Percentiles rank a stretch among this genome's conserved stretches.
Conservation (phyloP, 306 rosid genomes). For the Vigna reflexopilosa region DNA sequence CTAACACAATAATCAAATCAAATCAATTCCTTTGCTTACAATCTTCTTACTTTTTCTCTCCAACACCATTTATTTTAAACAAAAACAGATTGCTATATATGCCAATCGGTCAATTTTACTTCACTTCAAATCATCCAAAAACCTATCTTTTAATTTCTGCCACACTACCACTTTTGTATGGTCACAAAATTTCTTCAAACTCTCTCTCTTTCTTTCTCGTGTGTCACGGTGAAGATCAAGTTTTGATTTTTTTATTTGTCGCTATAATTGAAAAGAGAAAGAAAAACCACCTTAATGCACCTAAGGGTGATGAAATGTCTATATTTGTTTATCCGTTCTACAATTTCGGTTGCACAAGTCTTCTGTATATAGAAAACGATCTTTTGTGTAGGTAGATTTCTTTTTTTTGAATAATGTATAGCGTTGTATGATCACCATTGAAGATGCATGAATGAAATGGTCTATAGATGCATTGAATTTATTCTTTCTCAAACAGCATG, state of each 20-base stretch:
- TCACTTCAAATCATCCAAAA: constrained; percentile 23
- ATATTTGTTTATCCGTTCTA: constrained; percentile 21
- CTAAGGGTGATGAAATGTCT: constrained; percentile 32
- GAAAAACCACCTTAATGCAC: not conserved
- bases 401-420: constrained; percentile 25
- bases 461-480: constrained; percentile 36
- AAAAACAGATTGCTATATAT: not conserved
- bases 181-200: constrained; percentile 28
- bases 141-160: constrained; percentile 34
- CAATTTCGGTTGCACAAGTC: constrained; percentile 14
- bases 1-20: not conserved
- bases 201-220: not conserved
- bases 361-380: constrained; percentile 26
- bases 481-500: constrained; percentile 28
- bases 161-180: not conserved
- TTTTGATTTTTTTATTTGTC: not conserved
- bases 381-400: not conserved
- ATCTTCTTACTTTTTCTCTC: not conserved
- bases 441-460: constrained; percentile 31
- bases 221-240: constrained; percentile 8
- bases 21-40: too few relatives aligned
- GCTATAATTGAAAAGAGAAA: not conserved
- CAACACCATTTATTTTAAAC: not conserved
- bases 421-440: constrained; percentile 27
- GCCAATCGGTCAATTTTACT: constrained; percentile 28